These are phyloP conservation scores for Pseudomassariella vexata DNA, from an alignment of 2,329 filamentous ascomycete species.

Conservation along the genomic window DNA sequence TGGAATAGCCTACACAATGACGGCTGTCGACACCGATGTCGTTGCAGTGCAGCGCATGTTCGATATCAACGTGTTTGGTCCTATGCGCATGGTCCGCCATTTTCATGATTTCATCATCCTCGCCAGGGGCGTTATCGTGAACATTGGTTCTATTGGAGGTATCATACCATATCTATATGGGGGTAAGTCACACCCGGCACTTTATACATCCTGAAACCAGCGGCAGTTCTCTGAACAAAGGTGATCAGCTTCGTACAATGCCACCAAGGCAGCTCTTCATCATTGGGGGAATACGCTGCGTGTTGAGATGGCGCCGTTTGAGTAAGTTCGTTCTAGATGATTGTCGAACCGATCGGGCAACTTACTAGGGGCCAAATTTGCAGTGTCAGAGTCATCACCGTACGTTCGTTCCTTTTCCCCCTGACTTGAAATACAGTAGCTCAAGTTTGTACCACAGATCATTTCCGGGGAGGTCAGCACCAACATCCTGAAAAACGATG, in stretches of 20 bases:
- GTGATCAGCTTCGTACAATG: conserved; percentile 19
- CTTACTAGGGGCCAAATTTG: no score
- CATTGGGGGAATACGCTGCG: conserved; percentile 17
- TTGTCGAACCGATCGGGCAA: no score
- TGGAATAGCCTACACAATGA: conserved; percentile 18
- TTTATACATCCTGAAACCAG: no score
- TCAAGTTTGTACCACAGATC: conserved; percentile 8
- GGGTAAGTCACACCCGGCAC: conserved; percentile 5
- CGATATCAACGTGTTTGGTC: conserved; percentile 20
- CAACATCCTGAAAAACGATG: conserved; percentile 19
- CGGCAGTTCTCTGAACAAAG: not conserved
- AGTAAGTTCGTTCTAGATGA: conserved; percentile 7
- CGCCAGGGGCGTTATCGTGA: conserved; percentile 15
- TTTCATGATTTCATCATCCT: conserved; percentile 18
- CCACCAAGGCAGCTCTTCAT: conserved; percentile 17
- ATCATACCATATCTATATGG: conserved; percentile 18
- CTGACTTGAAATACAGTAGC: not conserved
- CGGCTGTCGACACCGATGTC: conserved; percentile 18
- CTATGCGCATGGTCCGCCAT: conserved; percentile 18
- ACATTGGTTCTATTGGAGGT: conserved; percentile 20
- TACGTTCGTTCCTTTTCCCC: conserved; percentile 3
- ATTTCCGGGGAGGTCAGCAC: conserved; percentile 21
- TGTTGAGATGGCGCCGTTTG: conserved; percentile 15
- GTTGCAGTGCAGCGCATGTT: conserved; percentile 14
- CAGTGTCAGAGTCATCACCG: conserved; percentile 14